Base-by-base conservation (phyloP, 176 grass and related monocot genomes). In the Aegilops sharonensis region DNA sequence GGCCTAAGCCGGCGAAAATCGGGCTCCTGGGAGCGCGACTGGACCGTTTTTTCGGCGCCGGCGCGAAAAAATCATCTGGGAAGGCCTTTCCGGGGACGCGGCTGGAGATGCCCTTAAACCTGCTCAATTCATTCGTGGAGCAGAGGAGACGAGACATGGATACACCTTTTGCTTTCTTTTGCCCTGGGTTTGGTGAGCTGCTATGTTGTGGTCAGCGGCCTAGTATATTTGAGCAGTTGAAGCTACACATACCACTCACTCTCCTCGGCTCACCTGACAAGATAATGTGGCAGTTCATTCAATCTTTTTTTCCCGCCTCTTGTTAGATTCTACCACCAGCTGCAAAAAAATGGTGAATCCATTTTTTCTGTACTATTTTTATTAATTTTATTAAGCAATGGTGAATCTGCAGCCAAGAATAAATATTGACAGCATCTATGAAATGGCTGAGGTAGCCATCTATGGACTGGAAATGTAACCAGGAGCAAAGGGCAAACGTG, bases 151-250 rank as follows among this genome's bases (percentile, higher is more conserved):
- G 63, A 48, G 61, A 31, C 17, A 84, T 54, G 25, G 71, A 30
- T 10, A 21, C 12, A 73, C n/a, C n/a, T 78, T 84, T 74, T 64
- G n/a, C 50, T 60, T 35, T 35, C 35, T 34, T 31, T 43, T 56
- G 56, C 56, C 4, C 24, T 63, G 43, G 73, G 57, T 48, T 76
- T 36, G 75, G 50, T 71, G 73, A 48, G 37, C 69, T 75, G 72
- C 72, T 48, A 68, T n/a, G 27, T 7, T 37, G 3, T 40, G 62
- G 66, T 87, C 31, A 88, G 82, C n/a, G 52, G 52, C 37, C 68
- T 87, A 43, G 25, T 21, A 78, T 78, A 71, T 76, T 81, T 85
- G 63, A 88, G 81, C 54, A 85, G 85, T 85, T 88, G 85, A 85
- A 81, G 32, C 85, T 39, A 75, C 20, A 80, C 23, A 80, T 0